Conservation (phyloP, 148 eudicot species). For the Rheum nobile region DNA sequence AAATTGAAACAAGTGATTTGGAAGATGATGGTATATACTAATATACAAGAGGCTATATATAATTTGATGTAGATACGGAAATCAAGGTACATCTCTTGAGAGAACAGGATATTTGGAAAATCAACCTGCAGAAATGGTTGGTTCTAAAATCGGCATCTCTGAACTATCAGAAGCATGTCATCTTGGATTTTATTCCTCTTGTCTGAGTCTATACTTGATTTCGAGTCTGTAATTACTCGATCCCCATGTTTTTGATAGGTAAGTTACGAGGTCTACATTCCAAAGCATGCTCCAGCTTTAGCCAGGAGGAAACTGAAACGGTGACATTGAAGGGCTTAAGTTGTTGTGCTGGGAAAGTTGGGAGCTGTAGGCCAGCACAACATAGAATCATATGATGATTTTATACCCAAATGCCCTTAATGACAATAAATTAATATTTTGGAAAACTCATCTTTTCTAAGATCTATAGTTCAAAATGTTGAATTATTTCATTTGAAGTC, state of each 20-base stretch:
- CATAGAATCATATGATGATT: background rate
- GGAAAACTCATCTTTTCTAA: background rate
- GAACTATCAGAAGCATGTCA: conserved; percentile 11
- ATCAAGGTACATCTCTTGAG: conserved; percentile 11
- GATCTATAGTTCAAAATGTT: background rate
- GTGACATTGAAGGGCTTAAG: background rate
- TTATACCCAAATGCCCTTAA: background rate
- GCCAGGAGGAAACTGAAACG: conserved; percentile 56
- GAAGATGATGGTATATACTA: too few relatives aligned
- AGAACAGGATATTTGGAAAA: conserved; percentile 16
- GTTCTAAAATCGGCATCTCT: conserved; percentile 14
- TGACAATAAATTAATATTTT: background rate
- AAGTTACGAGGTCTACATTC: conserved; percentile 86
- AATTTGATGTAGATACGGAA: too few relatives aligned
- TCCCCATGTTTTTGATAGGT: conserved; percentile 29
- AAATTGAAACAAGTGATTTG: too few relatives aligned
- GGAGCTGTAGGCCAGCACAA: background rate
- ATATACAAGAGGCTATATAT: too few relatives aligned
- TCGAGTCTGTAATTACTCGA: background rate
- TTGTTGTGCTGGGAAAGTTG: conserved; percentile 3
- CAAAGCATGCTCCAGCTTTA: conserved; percentile 68
- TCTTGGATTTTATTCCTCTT: background rate
- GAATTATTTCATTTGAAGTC: background rate
- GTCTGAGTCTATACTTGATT: background rate
- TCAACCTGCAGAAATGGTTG: conserved; percentile 16